phyloP scores from a whole-genome alignment of 257 asterid species.

The Avicennia marina region DNA sequence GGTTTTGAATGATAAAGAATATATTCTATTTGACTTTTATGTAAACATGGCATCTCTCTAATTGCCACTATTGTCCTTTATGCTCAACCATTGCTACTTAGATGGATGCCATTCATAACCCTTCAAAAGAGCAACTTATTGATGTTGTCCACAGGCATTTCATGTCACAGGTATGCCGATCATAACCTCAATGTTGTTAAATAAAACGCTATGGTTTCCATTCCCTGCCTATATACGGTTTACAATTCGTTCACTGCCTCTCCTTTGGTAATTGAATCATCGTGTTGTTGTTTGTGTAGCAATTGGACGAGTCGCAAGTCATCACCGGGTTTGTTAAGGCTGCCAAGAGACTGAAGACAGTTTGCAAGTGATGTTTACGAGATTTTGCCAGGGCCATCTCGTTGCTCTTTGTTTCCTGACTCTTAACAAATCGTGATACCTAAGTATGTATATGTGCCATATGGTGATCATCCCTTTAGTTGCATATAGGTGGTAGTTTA shows the following conservation, averaged over 20 bases:
- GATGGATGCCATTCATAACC: slow-evolving; percentile 78
- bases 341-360: slow-evolving; percentile 77
- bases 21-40: too few species aligned
- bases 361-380: slow-evolving; percentile 43
- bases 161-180: slow-evolving; percentile 63
- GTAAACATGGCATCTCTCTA: background rate
- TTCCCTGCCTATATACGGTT: background rate
- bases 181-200: background rate
- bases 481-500: background rate
- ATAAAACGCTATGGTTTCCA: background rate
- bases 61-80: background rate
- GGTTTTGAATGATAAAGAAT: background rate
- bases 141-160: slow-evolving; percentile 92
- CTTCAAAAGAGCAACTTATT: slow-evolving; percentile 78
- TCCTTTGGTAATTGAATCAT: too few species aligned
- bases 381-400: background rate
- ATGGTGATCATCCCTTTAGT: slow-evolving; percentile 10
- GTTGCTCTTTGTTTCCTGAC: slow-evolving; percentile 20
- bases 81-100: too few species aligned
- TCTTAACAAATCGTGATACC: slow-evolving; percentile 31
- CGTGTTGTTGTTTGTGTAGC: too few species aligned
- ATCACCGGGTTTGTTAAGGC: slow-evolving; percentile 78
- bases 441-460: slow-evolving; percentile 23
- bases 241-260: background rate
- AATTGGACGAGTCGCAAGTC: slow-evolving; percentile 91